These are phyloP conservation scores for Rhodotorula sp. DNA, from an alignment of 1,284 basidiomycete genomes.

Conservation along the genomic window DNA sequence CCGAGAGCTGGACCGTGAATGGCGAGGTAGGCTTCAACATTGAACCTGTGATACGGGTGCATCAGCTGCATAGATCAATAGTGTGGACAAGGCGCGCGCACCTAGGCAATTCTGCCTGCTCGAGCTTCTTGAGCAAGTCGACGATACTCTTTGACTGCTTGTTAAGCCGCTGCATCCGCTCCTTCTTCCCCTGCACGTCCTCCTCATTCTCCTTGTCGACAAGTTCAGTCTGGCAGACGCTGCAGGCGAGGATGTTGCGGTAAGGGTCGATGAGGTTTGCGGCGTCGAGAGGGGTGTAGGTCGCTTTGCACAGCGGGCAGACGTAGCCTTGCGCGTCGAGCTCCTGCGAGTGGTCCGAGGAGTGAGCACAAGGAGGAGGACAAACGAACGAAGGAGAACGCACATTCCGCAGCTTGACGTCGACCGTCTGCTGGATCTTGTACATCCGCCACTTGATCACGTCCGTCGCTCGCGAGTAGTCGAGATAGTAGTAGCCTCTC, in stretches of 20 bases:
- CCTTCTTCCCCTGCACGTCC: constrained; percentile 76
- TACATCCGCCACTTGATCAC: constrained; percentile 96
- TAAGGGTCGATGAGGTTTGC: constrained; percentile 72
- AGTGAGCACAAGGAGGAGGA: no score
- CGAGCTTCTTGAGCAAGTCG: constrained; percentile 81
- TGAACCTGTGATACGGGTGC: constrained; percentile 59
- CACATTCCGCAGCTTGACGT: constrained; percentile 79
- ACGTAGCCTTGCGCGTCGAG: constrained; percentile 94
- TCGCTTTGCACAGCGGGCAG: constrained; percentile 81
- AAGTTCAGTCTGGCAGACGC: constrained; percentile 65
- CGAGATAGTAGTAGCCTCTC: constrained; percentile 91
- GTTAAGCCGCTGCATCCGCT: constrained; percentile 94
- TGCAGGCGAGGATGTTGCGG: constrained; percentile 64
- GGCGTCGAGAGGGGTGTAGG: constrained; percentile 82
- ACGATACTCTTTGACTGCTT: constrained; percentile 82
- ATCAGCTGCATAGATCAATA: neutral
- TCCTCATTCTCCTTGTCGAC: constrained; percentile 89
- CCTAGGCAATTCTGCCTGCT: constrained; percentile 79
- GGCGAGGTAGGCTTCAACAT: constrained; percentile 70
- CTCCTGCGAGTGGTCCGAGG: constrained; percentile 57
- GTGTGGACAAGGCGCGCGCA: constrained; percentile 51
- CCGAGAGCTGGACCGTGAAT: constrained; percentile 43
- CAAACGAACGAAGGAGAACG: neutral
- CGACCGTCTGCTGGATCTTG: constrained; percentile 87
- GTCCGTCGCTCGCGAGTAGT: constrained; percentile 92